Evolutionary conservation across 306 rosid species (phyloP).

Genomic region (Rubus idaeus): DNA sequence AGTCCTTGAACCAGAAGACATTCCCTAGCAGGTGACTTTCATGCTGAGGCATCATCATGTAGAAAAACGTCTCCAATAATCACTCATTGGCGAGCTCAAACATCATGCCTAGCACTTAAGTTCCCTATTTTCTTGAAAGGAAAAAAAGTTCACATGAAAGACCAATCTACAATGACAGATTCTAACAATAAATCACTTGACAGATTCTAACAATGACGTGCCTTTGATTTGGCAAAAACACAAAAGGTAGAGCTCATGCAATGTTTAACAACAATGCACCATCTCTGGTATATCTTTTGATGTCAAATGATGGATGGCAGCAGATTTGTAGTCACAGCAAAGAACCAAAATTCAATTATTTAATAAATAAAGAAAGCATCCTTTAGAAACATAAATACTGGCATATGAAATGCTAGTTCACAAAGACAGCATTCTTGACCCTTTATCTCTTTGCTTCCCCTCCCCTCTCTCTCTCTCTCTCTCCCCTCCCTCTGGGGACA

Average conservation of each 20-base stretch:
- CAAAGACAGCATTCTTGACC: neutral
- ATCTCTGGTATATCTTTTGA: neutral
- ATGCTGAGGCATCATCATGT: neutral
- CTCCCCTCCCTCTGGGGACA: neutral
- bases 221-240: neutral
- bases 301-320: too few relatives aligned
- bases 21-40: neutral
- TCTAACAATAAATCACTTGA: neutral
- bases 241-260: neutral
- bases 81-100: neutral
- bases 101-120: neutral
- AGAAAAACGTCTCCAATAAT: neutral
- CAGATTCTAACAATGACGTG: neutral
- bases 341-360: too few relatives aligned
- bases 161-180: constrained; percentile 1
- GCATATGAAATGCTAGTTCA: neutral
- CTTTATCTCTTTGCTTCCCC: neutral
- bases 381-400: neutral
- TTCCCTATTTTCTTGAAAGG: neutral
- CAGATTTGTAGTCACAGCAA: neutral
- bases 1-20: neutral
- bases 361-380: neutral
- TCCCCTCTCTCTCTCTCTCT: too few relatives aligned
- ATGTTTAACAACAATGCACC: neutral
- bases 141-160: neutral